These are phyloP conservation scores for Hirschfeldia incana DNA, from an alignment of 345 rosid species.

Conservation along the genomic window DNA sequence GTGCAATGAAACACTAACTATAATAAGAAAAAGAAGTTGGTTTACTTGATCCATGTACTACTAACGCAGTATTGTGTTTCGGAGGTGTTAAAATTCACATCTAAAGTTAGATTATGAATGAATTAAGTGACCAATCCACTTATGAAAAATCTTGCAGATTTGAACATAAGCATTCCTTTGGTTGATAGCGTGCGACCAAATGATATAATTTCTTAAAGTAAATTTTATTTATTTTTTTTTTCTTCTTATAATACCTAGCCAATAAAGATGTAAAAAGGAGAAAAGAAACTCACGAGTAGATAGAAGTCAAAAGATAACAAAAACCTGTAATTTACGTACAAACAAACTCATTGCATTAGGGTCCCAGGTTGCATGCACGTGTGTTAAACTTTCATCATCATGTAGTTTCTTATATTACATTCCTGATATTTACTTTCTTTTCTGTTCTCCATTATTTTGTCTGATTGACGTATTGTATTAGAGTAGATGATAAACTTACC, in stretches of 20 bases:
- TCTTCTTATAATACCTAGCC: not conserved
- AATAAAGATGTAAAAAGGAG: not conserved
- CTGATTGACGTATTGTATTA: slow-evolving; percentile 4
- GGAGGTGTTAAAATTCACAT: not conserved
- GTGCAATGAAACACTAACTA: too few species aligned
- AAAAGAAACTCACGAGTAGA: not conserved
- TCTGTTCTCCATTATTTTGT: slow-evolving; percentile 23
- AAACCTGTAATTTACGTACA: not conserved
- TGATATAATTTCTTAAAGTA: not conserved
- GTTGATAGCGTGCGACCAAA: not conserved
- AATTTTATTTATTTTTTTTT: not conserved
- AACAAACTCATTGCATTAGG: slow-evolving; percentile 31
- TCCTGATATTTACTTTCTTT: not conserved
- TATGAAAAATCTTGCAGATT: not conserved
- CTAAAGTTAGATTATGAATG: not conserved
- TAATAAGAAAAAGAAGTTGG: too few species aligned
- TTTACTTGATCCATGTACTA: not conserved
- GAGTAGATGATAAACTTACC: not conserved
- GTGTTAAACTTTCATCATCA: slow-evolving; percentile 5
- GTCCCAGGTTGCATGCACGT: slow-evolving; percentile 32
- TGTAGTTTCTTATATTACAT: slow-evolving; percentile 21
- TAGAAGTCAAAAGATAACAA: slow-evolving; percentile 9
- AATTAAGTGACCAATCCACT: not conserved
- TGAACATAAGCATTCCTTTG: not conserved
- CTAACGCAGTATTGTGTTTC: not conserved